A percentile compares a stretch with the other conserved stretches of the same genome.
These are phyloP conservation scores for Aspergillus phoenicis DNA, from an alignment of 2,329 filamentous ascomycete species.

Conservation along the genomic window DNA sequence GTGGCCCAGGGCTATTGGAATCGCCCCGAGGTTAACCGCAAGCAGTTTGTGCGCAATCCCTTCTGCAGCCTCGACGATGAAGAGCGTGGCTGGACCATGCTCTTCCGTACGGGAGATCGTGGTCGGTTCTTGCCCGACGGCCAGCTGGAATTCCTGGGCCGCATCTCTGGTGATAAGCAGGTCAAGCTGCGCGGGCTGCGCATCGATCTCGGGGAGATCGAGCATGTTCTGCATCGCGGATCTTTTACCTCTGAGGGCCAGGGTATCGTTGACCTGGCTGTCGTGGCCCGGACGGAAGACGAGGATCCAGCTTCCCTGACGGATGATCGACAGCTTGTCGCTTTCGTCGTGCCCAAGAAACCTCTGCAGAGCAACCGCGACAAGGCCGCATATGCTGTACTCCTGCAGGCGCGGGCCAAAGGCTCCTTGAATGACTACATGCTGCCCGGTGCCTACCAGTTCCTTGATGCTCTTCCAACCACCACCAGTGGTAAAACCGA, in stretches of 20 bases:
- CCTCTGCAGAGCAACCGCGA: neutral
- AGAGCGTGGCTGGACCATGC: neutral
- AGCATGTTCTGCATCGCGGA: neutral
- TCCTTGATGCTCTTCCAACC: neutral
- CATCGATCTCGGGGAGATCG: slow-evolving; percentile 7
- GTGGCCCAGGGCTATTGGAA: neutral
- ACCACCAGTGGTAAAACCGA: slow-evolving; percentile 9
- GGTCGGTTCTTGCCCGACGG: neutral
- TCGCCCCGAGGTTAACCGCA: neutral
- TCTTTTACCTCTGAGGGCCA: neutral
- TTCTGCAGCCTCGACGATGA: neutral
- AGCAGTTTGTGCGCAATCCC: neutral
- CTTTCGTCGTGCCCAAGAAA: slow-evolving; percentile 4
- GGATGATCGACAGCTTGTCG: slow-evolving; percentile 7
- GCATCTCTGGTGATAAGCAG: slow-evolving; percentile 4
- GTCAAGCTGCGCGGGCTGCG: slow-evolving; percentile 12
- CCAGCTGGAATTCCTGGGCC: neutral
- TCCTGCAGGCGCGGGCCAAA: neutral
- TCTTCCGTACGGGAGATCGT: slow-evolving; percentile 7
- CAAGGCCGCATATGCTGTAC: neutral
- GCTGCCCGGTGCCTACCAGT: slow-evolving; percentile 5
- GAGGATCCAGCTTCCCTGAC: neutral
- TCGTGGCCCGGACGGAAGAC: neutral
- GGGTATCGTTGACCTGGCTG: neutral
- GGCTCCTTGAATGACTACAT: slow-evolving; percentile 3